Evolutionary conservation across 768 basidiomycete species (phyloP).

Genomic region (Russula lepida): DNA sequence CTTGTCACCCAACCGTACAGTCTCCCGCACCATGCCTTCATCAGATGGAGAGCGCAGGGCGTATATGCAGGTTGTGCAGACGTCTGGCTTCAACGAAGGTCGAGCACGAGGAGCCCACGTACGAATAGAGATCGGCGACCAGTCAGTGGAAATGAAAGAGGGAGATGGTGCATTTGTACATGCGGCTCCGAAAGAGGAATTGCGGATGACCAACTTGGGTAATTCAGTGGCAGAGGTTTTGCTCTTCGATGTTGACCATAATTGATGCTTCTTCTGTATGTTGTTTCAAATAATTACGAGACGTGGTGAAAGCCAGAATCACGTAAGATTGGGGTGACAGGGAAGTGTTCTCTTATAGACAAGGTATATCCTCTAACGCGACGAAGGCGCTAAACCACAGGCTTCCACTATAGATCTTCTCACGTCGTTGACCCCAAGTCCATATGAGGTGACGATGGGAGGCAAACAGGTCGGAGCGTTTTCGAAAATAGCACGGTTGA

Average conservation of each 20-base stretch:
- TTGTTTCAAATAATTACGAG: constrained; percentile 1
- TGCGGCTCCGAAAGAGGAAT: constrained; percentile 37
- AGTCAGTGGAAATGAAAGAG: constrained; percentile 55
- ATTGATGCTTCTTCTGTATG: neutral
- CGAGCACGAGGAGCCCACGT: constrained; percentile 50
- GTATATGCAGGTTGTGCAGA: constrained; percentile 84
- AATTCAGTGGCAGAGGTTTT: constrained; percentile 62
- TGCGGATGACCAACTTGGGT: constrained; percentile 56
- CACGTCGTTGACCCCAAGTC: constrained; percentile 49
- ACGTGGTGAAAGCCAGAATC: constrained; percentile 2
- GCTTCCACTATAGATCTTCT: constrained; percentile 52
- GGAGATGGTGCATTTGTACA: constrained; percentile 82
- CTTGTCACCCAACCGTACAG: constrained; percentile 45
- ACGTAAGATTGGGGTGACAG: neutral
- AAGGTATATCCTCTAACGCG: neutral
- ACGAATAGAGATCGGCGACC: constrained; percentile 37
- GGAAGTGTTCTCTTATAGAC: neutral
- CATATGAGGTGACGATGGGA: constrained; percentile 48
- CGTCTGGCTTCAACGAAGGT: constrained; percentile 65
- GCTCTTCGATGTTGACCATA: constrained; percentile 62
- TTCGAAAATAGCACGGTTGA: constrained; percentile 46
- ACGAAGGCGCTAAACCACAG: constrained; percentile 35
- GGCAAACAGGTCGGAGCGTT: constrained; percentile 53
- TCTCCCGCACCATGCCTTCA: constrained; percentile 42
- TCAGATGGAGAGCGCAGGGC: constrained; percentile 40